Evolutionary conservation across 2,329 filamentous ascomycete genomes (phyloP).

Genomic region (Pyrenochaeta sp.): DNA sequence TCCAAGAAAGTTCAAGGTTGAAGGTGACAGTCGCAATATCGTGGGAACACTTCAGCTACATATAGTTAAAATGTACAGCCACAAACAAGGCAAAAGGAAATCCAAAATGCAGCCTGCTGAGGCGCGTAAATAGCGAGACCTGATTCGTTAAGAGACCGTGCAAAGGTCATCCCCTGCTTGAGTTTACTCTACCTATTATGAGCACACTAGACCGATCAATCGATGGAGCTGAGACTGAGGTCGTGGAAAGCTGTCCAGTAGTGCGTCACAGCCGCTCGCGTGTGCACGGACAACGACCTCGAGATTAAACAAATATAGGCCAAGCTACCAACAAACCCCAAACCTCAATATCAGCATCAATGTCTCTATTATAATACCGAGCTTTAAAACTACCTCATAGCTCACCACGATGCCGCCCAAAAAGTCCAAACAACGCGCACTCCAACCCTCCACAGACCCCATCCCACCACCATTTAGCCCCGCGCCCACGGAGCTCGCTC

Average conservation of each 20-base stretch:
- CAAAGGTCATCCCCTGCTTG: not conserved
- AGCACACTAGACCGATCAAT: not conserved
- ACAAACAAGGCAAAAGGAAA: not conserved
- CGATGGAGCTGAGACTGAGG: not conserved
- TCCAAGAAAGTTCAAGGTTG: not conserved
- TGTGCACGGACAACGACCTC: not conserved
- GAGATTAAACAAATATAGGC: not conserved
- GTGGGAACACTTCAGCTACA: not conserved
- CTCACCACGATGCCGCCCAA: constrained; percentile 29
- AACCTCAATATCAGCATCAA: not conserved
- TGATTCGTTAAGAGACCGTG: not conserved
- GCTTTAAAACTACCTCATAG: not conserved
- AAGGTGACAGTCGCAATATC: not conserved
- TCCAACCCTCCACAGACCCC: constrained; percentile 23
- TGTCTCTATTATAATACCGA: not conserved
- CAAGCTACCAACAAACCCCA: not conserved
- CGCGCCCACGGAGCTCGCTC: constrained; percentile 68
- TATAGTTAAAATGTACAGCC: not conserved
- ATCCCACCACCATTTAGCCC: constrained; percentile 72
- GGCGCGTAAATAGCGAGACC: not conserved
- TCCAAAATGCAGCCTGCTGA: not conserved
- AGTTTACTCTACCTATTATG: not conserved
- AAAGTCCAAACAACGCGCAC: constrained; percentile 28
- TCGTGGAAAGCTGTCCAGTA: not conserved
- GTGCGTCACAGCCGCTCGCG: not conserved